Base-by-base conservation (phyloP, 2,329 filamentous ascomycete species). In the Fusarium xylarioides region DNA sequence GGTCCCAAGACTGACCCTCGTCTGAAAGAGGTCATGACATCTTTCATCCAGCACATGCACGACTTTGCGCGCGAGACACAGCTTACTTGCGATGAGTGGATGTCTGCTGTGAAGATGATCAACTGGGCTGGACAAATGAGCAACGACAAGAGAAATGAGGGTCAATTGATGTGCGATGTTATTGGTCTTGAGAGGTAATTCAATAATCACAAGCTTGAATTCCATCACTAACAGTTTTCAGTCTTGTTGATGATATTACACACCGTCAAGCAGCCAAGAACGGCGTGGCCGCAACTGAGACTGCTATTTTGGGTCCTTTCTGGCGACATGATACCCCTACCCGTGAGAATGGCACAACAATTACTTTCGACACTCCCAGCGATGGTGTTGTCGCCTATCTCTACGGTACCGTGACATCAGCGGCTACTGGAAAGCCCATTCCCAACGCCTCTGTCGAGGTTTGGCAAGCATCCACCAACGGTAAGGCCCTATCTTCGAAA, bases 261-360 rank as follows among this genome's bases (percentile, higher is more conserved):
- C 92, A 91, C 83, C 91, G 90, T 56, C 73, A 78, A 21, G 86
- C 87, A 55, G 83, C 86, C 60, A 83, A 83, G 56, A 76, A 78
- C 40, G 70, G 78, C 43, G 83, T 84, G 19, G 78, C 83, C 19
- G 86, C 90, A 16, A 96, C 93, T 10, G 89, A 93, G 5, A 93
- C 92, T 8, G 91, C 94, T 44, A 94, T 97, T 73, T 88, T 97
- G 1, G 94, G 94, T 0, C 94, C 94, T 3, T 97, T 97, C 84
- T 97, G 93, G 89, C 88, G 93, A 11, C 87, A 90, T 47, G 88
- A 95, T 74, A 90, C 93, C 0, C 93, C 94, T 10, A 83, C 88
- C 65, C 88, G 91, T 52, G 83, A 89, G n/a, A 92, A 92, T 78
- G 94, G 92, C 55, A 88, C 86, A 50, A 91, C 85, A 76, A 93